phyloP scores from a whole-genome alignment of 2,329 filamentous ascomycete species.

The Chlorencoelia australis region DNA sequence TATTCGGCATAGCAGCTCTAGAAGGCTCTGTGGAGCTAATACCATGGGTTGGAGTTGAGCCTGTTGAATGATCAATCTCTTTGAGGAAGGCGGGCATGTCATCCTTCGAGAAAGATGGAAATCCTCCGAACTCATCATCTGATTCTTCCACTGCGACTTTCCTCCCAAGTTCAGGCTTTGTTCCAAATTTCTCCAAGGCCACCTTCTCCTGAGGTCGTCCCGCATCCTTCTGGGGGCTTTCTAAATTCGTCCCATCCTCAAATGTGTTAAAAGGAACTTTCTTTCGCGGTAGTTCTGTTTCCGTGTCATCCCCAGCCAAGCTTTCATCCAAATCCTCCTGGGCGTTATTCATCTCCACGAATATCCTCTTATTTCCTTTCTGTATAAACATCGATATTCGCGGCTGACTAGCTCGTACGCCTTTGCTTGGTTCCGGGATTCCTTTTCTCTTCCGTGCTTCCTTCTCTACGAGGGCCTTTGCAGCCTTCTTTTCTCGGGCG shows the following conservation, averaged over 20 bases:
- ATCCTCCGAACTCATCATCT: conserved; percentile 27
- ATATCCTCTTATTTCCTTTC: conserved; percentile 15
- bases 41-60: background rate
- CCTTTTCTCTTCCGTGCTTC: conserved; percentile 42
- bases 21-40: background rate
- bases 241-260: no score
- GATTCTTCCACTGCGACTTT: conserved; percentile 13
- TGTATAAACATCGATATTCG: conserved; percentile 44
- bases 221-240: no score
- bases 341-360: conserved; percentile 13
- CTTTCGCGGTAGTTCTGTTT: no score
- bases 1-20: no score
- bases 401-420: conserved; percentile 45
- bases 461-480: conserved; percentile 39
- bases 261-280: no score
- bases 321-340: conserved; percentile 15
- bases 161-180: no score
- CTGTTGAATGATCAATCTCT: conserved; percentile 13
- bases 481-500: conserved; percentile 45
- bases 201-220: no score
- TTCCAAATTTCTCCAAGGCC: no score
- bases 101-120: conserved; percentile 23
- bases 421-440: conserved; percentile 38
- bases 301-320: no score
- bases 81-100: conserved; percentile 20